Conservation (phyloP, 177 flowering plant species). For the Telopea speciosissima region DNA sequence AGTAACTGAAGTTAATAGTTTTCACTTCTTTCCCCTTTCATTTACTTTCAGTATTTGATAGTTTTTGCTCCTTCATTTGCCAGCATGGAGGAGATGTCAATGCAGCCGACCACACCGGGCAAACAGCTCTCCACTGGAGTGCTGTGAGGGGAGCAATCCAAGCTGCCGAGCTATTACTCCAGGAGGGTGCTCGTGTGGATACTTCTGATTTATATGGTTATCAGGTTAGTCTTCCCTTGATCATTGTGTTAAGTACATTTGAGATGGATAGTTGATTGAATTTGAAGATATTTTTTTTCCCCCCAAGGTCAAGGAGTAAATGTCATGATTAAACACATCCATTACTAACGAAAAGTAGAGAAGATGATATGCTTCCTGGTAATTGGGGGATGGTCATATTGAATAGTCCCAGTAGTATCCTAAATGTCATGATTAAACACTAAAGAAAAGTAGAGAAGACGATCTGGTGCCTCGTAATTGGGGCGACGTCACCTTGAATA, state of each 20-base stretch:
- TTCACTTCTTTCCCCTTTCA: background rate
- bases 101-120: constrained; percentile 85
- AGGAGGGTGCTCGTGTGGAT: constrained; percentile 79
- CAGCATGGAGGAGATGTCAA: constrained; percentile 93
- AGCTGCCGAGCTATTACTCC: constrained; percentile 83
- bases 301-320: too few relatives aligned
- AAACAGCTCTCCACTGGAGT: constrained; percentile 96
- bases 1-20: background rate
- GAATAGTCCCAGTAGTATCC: background rate
- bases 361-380: background rate
- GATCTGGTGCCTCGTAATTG: too few relatives aligned
- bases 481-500: too few relatives aligned
- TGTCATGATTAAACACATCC: too few relatives aligned
- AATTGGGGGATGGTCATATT: background rate
- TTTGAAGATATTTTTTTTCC: too few relatives aligned
- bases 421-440: too few relatives aligned
- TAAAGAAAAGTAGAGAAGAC: too few relatives aligned
- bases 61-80: constrained; percentile 3
- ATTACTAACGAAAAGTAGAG: too few relatives aligned
- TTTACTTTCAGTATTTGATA: background rate
- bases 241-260: too few relatives aligned
- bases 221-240: constrained; percentile 48
- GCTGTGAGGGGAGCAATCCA: constrained; percentile 88
- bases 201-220: constrained; percentile 78
- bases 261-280: too few relatives aligned